Evolutionary conservation across 2,329 filamentous ascomycete genomes (phyloP), one percentile per base, ranked within the genome.

Genomic region (Teratosphaeria pseudoeucalypti): DNA sequence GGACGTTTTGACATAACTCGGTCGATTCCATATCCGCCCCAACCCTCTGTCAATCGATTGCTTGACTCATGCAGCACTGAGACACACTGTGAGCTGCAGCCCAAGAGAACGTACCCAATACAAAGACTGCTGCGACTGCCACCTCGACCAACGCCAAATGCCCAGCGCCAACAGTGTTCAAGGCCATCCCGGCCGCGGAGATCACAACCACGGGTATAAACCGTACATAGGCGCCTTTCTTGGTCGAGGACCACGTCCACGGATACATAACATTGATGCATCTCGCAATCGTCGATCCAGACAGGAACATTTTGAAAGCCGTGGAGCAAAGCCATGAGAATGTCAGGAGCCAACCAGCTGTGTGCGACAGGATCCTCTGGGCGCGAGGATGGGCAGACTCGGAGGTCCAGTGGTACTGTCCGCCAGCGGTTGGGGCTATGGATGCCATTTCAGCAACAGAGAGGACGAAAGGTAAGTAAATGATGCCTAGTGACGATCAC

Each of bases 61-160:
- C 37, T 14, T 43, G 14, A 43, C 37, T 14, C 0, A 43, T 43
- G 11, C 2, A 43, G 37, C 37, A 43, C 9, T 16, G 1, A 43
- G 37, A 43, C 37, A 43, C 14, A 43, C 6, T 16, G 1, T n/a
- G 14, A 43, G 5, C 37, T 14, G 37, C 10, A 2, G 16, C 37
- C 12, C 14, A 43, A n/a, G 16, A 14, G 11, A 43, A 43, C 37
- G 37, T 43, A 43, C 37, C 80, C 12, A 79, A 66, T 14, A 82
- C 70, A 59, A 82, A 80, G 6, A 82, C 64, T 34, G 79, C 73
- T 6, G 81, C 68, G 27, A 80, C 73, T 12, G 78, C 63, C 0
- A 75, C 75, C 65, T 82, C 79, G 29, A 81, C 70, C 11, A 74
- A 68, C 1, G 79, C 78, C 2, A 82, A 67, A 1, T 76, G 63